phyloP scores from a whole-genome alignment of 2,329 filamentous ascomycete species.

The Aspergillus japonicus region DNA sequence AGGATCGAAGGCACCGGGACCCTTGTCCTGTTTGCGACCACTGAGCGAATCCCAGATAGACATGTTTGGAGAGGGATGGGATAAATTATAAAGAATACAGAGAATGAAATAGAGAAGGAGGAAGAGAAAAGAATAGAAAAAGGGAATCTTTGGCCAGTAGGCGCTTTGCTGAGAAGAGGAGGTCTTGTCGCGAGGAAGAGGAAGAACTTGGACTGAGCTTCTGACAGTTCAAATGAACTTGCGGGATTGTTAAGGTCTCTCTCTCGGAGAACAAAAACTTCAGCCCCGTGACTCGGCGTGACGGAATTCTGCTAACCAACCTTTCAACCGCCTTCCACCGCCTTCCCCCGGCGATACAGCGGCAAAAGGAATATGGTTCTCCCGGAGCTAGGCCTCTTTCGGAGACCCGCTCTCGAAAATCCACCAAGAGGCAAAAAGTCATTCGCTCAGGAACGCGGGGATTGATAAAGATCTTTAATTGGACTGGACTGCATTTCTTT shows the following conservation, averaged over 20 bases:
- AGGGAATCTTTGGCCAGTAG: not conserved
- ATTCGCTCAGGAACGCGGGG: slow-evolving; percentile 29
- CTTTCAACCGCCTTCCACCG: too few species aligned
- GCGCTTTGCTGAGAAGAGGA: not conserved
- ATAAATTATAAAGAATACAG: slow-evolving; percentile 26
- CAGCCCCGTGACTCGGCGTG: slow-evolving; percentile 34
- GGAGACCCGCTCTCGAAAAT: slow-evolving; percentile 29
- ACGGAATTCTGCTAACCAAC: not conserved
- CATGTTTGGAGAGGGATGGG: slow-evolving; percentile 41
- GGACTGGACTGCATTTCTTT: slow-evolving; percentile 2
- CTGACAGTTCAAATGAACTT: not conserved
- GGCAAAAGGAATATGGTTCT: slow-evolving; percentile 20
- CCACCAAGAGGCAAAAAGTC: slow-evolving; percentile 24
- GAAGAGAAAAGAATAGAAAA: slow-evolving; percentile 5
- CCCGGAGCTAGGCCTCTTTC: slow-evolving; percentile 27
- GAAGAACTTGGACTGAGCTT: not conserved
- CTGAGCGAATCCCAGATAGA: slow-evolving; percentile 62
- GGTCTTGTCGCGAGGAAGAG: not conserved
- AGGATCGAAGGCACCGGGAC: slow-evolving; percentile 65
- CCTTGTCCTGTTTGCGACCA: slow-evolving; percentile 58
- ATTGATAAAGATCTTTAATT: slow-evolving; percentile 17
- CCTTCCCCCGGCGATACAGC: not conserved
- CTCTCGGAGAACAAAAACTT: slow-evolving; percentile 37
- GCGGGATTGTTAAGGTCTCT: not conserved
- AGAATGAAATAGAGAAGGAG: slow-evolving; percentile 19